These are phyloP conservation scores for Rhodamnia argentea DNA, from an alignment of 345 rosid species.

Conservation along the genomic window DNA sequence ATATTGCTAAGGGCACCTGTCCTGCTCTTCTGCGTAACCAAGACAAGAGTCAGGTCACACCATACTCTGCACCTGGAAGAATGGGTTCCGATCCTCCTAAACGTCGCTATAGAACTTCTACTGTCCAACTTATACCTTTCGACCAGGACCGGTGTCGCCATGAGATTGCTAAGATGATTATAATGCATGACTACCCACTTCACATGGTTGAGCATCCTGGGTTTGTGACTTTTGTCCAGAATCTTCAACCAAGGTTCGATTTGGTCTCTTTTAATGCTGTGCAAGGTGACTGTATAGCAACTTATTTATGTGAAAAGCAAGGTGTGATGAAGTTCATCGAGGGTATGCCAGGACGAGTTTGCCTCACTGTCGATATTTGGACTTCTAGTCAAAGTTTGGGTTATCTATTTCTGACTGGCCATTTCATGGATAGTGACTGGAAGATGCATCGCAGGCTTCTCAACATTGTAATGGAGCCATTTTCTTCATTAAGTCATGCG, in stretches of 20 bases:
- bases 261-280: constrained; percentile 57
- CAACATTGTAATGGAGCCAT: constrained; percentile 83
- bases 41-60: constrained; percentile 30
- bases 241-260: constrained; percentile 75
- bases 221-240: constrained; percentile 59
- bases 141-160: constrained; percentile 72
- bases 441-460: constrained; percentile 64
- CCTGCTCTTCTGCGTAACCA: constrained; percentile 44
- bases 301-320: constrained; percentile 77
- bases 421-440: constrained; percentile 79
- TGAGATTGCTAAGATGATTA: constrained; percentile 79
- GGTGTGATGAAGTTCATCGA: constrained; percentile 53
- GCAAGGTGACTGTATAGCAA: constrained; percentile 89
- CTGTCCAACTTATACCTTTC: constrained; percentile 33
- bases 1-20: constrained; percentile 85
- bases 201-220: constrained; percentile 91
- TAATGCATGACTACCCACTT: constrained; percentile 78
- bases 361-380: constrained; percentile 74
- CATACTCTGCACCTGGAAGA: constrained; percentile 32
- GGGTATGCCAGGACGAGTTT: constrained; percentile 65
- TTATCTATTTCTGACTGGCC: constrained; percentile 68
- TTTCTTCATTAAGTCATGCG: constrained; percentile 71
- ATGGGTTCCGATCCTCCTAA: constrained; percentile 45
- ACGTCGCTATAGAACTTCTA: constrained; percentile 58
- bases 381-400: constrained; percentile 54